Evolutionary conservation across 306 rosid genomes (phyloP).

Genomic region (Chamaecrista fasciculata): DNA sequence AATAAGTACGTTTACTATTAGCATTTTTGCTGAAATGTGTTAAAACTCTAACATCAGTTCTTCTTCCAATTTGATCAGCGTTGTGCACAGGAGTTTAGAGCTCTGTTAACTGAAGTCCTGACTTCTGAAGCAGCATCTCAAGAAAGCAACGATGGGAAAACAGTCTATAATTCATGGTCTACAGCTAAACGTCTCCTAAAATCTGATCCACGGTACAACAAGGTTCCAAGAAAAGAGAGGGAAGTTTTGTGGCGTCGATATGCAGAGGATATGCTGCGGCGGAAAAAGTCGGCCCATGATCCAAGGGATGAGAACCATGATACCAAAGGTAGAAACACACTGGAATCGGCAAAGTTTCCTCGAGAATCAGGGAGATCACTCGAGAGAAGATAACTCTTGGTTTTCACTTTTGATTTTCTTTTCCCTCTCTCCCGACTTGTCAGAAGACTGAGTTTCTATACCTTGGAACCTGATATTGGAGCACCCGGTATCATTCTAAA

Average conservation of each 20-base stretch:
- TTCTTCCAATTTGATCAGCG: constrained; percentile 52
- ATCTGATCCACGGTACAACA: constrained; percentile 72
- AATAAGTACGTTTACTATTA: neutral
- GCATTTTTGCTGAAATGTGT: constrained; percentile 18
- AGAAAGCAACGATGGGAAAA: constrained; percentile 72
- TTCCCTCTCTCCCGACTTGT: neutral
- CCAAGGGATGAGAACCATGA: constrained; percentile 63
- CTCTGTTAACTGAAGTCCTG: constrained; percentile 66
- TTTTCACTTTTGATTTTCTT: neutral
- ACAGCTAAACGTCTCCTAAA: constrained; percentile 74
- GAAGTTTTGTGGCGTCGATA: constrained; percentile 77
- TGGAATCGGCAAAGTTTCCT: constrained; percentile 43
- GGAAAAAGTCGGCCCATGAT: constrained; percentile 58
- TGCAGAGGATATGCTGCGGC: constrained; percentile 66
- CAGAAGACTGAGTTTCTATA: constrained; percentile 19
- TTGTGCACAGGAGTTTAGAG: constrained; percentile 71
- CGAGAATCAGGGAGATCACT: constrained; percentile 50
- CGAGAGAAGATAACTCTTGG: constrained; percentile 47
- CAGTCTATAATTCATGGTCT: constrained; percentile 86
- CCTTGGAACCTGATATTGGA: constrained; percentile 23
- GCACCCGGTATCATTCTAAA: constrained; percentile 9
- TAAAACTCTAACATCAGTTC: constrained; percentile 21
- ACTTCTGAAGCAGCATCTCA: constrained; percentile 60
- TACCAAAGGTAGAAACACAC: constrained; percentile 47
- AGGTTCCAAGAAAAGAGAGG: constrained; percentile 77